A percentile compares a stretch with the other conserved stretches of the same genome.
phyloP scores from a whole-genome alignment of 2,329 filamentous ascomycete genomes.

The Teratosphaeria zuluensis region DNA sequence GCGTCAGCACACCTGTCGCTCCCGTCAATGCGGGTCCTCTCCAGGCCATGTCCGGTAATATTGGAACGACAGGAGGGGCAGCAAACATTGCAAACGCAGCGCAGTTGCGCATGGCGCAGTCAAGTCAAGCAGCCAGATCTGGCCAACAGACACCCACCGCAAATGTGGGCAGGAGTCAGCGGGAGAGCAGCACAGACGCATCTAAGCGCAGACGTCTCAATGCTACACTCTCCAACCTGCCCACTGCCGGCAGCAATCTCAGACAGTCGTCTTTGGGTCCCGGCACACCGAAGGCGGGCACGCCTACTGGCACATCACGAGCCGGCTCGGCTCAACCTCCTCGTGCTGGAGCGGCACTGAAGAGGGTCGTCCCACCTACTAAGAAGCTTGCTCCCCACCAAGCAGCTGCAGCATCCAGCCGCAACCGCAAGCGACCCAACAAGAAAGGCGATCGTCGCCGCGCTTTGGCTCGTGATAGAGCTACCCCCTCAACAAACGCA shows the following conservation, averaged over 20 bases:
- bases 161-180: conserved; percentile 17
- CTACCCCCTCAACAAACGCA: conserved; percentile 24
- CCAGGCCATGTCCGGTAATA: conserved; percentile 47
- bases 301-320: conserved; percentile 40
- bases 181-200: conserved; percentile 34
- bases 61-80: conserved; percentile 36
- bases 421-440: conserved; percentile 13
- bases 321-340: conserved; percentile 50
- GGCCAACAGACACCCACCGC: conserved; percentile 12
- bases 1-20: conserved; percentile 18
- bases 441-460: conserved; percentile 22
- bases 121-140: conserved; percentile 8
- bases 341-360: conserved; percentile 14
- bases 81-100: conserved; percentile 43
- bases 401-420: conserved; percentile 5
- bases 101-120: conserved; percentile 35
- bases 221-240: conserved; percentile 43
- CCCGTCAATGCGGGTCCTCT: conserved; percentile 33
- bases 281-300: conserved; percentile 54
- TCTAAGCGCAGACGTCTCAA: conserved; percentile 52
- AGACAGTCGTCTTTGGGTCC: conserved; percentile 52
- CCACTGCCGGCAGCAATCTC: conserved; percentile 44
- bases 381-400: conserved; percentile 11
- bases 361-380: conserved; percentile 36
- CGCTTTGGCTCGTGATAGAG: conserved; percentile 24